Evolutionary conservation across 495 filamentous ascomycete genomes (phyloP), one percentile per base, ranked within the genome.

Genomic region (Hypoxylon fuscum): DNA sequence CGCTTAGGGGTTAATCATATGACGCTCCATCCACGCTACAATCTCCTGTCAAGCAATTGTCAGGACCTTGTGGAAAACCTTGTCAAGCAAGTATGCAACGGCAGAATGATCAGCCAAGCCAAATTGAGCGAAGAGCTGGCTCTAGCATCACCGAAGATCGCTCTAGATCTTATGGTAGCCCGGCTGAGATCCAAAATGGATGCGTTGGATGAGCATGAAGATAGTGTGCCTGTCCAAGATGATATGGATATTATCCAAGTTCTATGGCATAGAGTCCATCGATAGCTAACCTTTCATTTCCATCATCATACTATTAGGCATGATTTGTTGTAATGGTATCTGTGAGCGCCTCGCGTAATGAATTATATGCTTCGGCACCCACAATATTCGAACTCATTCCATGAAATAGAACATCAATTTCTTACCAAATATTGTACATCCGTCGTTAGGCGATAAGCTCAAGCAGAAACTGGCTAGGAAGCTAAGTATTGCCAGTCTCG

Each of bases 51-150:
- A 20, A 65, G 51, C 38, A 68, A 68, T 31, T 68, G 66, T 18
- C 66, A 68, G 38, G 56, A 68, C 27, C n/a, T 68, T 44, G 66
- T 59, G 11, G 66, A 68, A 46, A 48, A 23, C 11, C 53, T 69
- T 1, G 62, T 69, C 29, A 62, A 32, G 27, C 29, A 62, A 21
- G 14, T 69, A 31, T 69, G 66, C 27, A 31, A 69, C 17, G 62
- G 62, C 9, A 66, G 34, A 50, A 44, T 61, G 1, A 62, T 69
- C 15, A 63, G 62, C 17, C 62, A 62, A 55, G 54, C 62, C 8
- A 69, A 66, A 37, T 22, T 69, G 20, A 50, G 54, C 8, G 66
- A 69, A 9, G 62, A 69, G 42, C 18, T 69, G 14, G 40, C 57
- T 14, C 34, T 62, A 35, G 57, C 22, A 21, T 69, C 62, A 5